phyloP scores from a whole-genome alignment of 495 filamentous ascomycete species.

The Neurospora africana region DNA sequence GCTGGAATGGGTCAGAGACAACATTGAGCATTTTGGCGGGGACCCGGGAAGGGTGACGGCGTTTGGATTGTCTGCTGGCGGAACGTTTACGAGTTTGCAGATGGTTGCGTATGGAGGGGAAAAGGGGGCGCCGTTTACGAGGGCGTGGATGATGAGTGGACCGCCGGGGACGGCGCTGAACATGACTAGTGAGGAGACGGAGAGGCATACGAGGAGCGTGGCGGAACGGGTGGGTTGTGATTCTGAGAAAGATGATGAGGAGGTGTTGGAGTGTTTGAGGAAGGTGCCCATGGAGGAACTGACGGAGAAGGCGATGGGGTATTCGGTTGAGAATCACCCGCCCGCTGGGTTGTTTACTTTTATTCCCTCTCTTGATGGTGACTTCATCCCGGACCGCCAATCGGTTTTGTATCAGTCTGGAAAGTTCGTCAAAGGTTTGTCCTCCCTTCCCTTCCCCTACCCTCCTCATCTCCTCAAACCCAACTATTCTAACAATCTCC shows the following conservation, averaged over 20 bases:
- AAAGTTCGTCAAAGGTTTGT: slow-evolving; percentile 17
- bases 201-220: slow-evolving; percentile 25
- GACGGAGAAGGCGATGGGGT: slow-evolving; percentile 15
- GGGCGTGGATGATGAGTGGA: slow-evolving; percentile 33
- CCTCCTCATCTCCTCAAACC: background rate
- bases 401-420: slow-evolving; percentile 12
- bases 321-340: slow-evolving; percentile 15
- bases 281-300: slow-evolving; percentile 20
- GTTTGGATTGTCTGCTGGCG: slow-evolving; percentile 8
- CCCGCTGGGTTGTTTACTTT: slow-evolving; percentile 16
- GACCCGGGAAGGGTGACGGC: slow-evolving; percentile 22
- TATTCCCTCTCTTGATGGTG: slow-evolving; percentile 21
- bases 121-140: slow-evolving; percentile 20
- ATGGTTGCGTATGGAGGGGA: slow-evolving; percentile 23
- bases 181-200: slow-evolving; percentile 24
- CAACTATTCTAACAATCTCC: background rate
- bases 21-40: slow-evolving; percentile 42
- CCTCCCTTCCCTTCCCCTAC: background rate
- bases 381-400: slow-evolving; percentile 18
- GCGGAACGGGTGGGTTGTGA: slow-evolving; percentile 13
- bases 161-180: slow-evolving; percentile 33
- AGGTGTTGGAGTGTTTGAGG: slow-evolving; percentile 24
- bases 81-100: slow-evolving; percentile 23
- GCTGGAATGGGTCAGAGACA: slow-evolving; percentile 29
- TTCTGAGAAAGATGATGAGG: slow-evolving; percentile 5